Conservation (phyloP, 164 flowering plant genomes). For the Taxillus chinensis region DNA sequence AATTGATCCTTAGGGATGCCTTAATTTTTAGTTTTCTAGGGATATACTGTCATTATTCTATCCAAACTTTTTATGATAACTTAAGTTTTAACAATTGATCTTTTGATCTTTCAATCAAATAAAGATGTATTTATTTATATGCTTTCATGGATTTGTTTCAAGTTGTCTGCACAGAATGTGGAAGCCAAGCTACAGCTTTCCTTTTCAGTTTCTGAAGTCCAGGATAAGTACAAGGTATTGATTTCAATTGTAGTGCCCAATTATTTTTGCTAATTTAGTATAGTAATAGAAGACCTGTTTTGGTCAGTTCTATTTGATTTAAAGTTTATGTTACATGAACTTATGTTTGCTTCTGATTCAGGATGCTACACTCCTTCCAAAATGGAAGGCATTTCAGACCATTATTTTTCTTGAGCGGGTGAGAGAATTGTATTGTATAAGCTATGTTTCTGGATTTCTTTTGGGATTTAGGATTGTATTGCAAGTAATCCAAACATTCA, state of each 20-base stretch:
- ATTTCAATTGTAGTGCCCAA: neutral
- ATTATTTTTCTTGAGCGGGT: constrained; percentile 79
- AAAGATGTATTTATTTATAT: no score
- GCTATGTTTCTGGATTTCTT: neutral
- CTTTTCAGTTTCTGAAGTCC: constrained; percentile 43
- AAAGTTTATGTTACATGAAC: neutral
- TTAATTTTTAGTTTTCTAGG: no score
- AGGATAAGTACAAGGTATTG: constrained; percentile 60
- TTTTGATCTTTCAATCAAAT: no score
- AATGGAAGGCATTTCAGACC: constrained; percentile 96
- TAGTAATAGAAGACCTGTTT: no score
- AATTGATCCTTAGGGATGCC: no score
- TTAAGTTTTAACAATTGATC: no score
- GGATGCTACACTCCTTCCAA: constrained; percentile 59
- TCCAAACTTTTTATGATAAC: no score
- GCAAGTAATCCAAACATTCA: no score
- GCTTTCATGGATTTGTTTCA: constrained; percentile 6
- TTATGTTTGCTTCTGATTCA: constrained; percentile 17
- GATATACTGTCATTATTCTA: no score
- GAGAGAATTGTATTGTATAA: constrained; percentile 10
- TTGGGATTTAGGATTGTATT: neutral
- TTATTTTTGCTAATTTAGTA: no score
- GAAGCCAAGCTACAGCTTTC: constrained; percentile 28
- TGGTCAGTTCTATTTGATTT: no score
- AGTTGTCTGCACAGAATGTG: constrained; percentile 25